phyloP scores from a whole-genome alignment of 805 yeast genomes.

The Candida insectorum region DNA sequence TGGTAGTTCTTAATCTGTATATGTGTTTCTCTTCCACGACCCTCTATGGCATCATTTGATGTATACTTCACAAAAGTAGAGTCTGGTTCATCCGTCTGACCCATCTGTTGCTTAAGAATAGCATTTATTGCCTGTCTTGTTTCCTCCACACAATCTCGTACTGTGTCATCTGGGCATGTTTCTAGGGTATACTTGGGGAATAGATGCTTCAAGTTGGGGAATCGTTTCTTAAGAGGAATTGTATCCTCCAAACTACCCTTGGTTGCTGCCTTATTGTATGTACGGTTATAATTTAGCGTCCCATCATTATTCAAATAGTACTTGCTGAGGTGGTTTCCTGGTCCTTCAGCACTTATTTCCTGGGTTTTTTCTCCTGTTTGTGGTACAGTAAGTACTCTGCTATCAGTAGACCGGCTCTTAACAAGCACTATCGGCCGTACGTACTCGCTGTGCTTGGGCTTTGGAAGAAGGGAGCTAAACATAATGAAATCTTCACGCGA shows the following conservation, averaged over 20 bases:
- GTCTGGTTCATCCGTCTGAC: conserved; percentile 28
- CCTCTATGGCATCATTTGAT: conserved; percentile 13
- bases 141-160: conserved; percentile 45
- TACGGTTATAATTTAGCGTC: conserved; percentile 19
- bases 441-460: conserved; percentile 25
- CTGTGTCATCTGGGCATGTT: conserved; percentile 41
- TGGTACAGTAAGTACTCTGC: conserved; percentile 3
- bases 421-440: not conserved
- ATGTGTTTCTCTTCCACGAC: conserved; percentile 30
- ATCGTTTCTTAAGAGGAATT: conserved; percentile 51
- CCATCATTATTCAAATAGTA: conserved; percentile 26
- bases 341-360: too few relatives aligned
- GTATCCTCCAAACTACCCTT: conserved; percentile 46
- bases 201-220: conserved; percentile 35
- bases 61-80: conserved; percentile 31
- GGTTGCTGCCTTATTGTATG: conserved; percentile 13
- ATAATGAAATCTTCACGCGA: conserved; percentile 11
- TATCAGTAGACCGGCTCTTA: not conserved
- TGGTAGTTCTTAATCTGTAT: conserved; percentile 66
- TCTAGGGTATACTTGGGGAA: conserved; percentile 39
- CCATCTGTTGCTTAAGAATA: conserved; percentile 43
- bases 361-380: too few relatives aligned
- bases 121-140: conserved; percentile 57
- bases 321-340: too few relatives aligned
- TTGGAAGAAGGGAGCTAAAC: conserved; percentile 36